Percentiles rank a stretch among this genome's conserved stretches.
Evolutionary conservation across 495 filamentous ascomycete species (phyloP).

Genomic region (Aspergillus bertholletiae): DNA sequence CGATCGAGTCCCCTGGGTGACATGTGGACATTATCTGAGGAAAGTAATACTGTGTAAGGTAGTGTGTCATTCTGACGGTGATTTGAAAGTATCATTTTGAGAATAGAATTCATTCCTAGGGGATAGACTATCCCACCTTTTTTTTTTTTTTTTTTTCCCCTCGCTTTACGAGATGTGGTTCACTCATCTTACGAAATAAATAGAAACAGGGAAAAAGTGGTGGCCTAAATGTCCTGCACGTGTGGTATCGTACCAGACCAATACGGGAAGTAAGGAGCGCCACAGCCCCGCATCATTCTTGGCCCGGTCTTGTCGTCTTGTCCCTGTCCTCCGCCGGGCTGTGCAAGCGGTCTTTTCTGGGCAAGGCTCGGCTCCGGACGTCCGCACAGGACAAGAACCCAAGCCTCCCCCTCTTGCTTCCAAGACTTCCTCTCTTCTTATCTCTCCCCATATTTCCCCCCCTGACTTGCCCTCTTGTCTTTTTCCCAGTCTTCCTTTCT

Average conservation of each 20-base stretch:
- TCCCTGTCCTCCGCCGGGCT: constrained; percentile 33
- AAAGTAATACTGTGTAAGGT: neutral
- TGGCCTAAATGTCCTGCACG: neutral
- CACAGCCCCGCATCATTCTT: constrained; percentile 26
- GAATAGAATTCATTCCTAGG: too few species aligned
- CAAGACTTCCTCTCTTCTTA: constrained; percentile 23
- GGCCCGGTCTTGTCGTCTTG: constrained; percentile 31
- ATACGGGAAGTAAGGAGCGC: constrained; percentile 1
- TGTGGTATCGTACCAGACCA: constrained; percentile 1
- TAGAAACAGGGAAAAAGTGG: neutral
- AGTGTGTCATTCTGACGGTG: neutral
- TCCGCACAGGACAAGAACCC: constrained; percentile 18
- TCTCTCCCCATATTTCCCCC: constrained; percentile 12
- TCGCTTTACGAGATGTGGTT: neutral
- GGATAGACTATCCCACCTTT: neutral
- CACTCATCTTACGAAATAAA: neutral
- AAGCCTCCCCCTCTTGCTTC: constrained; percentile 25
- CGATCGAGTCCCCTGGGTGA: neutral
- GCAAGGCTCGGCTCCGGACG: constrained; percentile 36
- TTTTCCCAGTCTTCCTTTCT: constrained; percentile 3
- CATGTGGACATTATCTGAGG: neutral
- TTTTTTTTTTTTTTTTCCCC: neutral
- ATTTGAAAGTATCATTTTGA: too few species aligned
- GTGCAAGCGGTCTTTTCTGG: constrained; percentile 37
- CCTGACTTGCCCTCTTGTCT: constrained; percentile 11